Evolutionary conservation across 2,329 filamentous ascomycete species (phyloP).

Genomic region (Paradendryphiella salina): DNA sequence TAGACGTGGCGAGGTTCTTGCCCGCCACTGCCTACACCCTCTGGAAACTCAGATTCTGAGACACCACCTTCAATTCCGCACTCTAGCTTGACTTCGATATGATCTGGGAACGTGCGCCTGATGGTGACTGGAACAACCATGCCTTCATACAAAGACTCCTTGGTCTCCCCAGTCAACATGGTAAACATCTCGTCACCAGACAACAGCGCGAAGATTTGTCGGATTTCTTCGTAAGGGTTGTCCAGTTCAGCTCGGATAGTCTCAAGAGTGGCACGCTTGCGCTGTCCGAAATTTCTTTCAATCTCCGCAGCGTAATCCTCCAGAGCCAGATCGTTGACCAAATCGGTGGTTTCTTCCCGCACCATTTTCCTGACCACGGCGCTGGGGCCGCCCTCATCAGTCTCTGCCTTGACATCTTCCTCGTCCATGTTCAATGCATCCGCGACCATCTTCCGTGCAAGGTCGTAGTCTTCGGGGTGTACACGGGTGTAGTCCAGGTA

Average conservation of each 20-base stretch:
- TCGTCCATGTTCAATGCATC: conserved; percentile 96
- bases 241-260: conserved; percentile 93
- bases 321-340: conserved; percentile 92
- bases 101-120: conserved; percentile 85
- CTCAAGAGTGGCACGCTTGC: conserved; percentile 93
- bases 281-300: conserved; percentile 87
- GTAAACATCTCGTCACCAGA: conserved; percentile 83
- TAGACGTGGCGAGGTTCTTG: conserved; percentile 65
- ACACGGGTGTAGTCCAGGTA: conserved; percentile 96
- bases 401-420: conserved; percentile 94
- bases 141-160: conserved; percentile 77
- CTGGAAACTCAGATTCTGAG: conserved; percentile 78
- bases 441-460: conserved; percentile 96
- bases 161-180: conserved; percentile 93
- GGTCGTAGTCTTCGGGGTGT: conserved; percentile 96
- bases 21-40: conserved; percentile 59
- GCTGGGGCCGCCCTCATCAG: conserved; percentile 83
- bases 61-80: conserved; percentile 91
- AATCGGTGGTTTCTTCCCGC: conserved; percentile 88
- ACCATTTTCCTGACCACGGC: conserved; percentile 95
- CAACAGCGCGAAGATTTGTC: conserved; percentile 74
- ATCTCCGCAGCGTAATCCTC: conserved; percentile 97
- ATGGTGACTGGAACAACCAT: conserved; percentile 94
- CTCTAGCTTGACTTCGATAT: conserved; percentile 90
- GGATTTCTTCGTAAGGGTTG: conserved; percentile 90